Percentiles rank a stretch among this genome's conserved stretches.
phyloP scores from a whole-genome alignment of 2,329 filamentous ascomycete species.

The Onygena corvina region DNA sequence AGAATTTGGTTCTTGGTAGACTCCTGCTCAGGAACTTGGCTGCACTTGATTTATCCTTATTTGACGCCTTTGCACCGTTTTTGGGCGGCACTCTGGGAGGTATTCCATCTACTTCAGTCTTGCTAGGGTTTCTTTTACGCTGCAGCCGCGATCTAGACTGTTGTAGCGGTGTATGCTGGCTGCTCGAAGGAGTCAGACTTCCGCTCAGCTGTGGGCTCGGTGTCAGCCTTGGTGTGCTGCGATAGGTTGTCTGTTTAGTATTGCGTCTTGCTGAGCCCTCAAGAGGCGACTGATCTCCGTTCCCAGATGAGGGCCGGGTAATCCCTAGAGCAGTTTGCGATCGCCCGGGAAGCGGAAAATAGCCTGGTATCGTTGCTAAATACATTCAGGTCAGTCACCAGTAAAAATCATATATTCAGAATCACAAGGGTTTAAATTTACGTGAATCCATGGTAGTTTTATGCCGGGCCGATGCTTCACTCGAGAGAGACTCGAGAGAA shows the following conservation, averaged over 20 bases:
- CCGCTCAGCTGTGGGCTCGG: not conserved
- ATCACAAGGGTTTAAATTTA: conserved; percentile 14
- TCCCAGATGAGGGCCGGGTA: not conserved
- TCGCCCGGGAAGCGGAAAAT: conserved; percentile 19
- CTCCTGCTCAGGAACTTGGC: not conserved
- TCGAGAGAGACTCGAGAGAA: conserved; percentile 1
- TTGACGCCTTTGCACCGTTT: not conserved
- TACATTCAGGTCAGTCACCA: not conserved
- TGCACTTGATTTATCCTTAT: not conserved
- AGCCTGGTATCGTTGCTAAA: conserved; percentile 23
- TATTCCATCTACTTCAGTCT: not conserved
- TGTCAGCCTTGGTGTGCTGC: conserved; percentile 7
- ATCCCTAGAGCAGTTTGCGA: conserved; percentile 20
- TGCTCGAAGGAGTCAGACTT: not conserved
- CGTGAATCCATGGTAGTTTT: conserved; percentile 18
- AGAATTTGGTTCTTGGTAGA: not conserved
- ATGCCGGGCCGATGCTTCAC: not conserved
- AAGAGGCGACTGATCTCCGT: not conserved
- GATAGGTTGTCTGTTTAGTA: not conserved
- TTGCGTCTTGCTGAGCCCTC: not conserved
- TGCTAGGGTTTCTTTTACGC: not conserved
- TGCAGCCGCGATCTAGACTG: not conserved
- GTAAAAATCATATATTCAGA: not conserved
- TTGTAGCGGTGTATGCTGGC: conserved; percentile 7
- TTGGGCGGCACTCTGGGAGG: conserved; percentile 6